Percentiles rank a stretch among this genome's conserved stretches.
These are phyloP conservation scores for Rutstroemia sp. DNA, from an alignment of 2,329 filamentous ascomycete genomes.

Conservation along the genomic window DNA sequence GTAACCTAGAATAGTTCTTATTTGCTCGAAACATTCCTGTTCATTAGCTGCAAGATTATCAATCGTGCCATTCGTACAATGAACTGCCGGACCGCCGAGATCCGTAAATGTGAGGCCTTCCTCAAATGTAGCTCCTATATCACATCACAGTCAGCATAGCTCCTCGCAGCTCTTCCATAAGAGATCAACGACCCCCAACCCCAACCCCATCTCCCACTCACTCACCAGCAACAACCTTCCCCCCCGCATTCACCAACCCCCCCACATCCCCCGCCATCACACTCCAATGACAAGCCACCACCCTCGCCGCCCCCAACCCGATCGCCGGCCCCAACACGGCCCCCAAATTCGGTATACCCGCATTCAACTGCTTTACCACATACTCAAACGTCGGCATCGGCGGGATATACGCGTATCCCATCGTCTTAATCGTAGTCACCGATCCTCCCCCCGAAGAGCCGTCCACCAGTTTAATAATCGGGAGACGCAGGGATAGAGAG, in stretches of 20 bases:
- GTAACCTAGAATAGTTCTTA: conserved; percentile 48
- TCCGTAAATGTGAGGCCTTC: conserved; percentile 52
- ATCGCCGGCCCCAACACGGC: conserved; percentile 57
- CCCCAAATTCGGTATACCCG: conserved; percentile 56
- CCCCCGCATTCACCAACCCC: conserved; percentile 55
- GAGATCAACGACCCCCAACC: too few relatives aligned
- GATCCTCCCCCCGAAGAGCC: conserved; percentile 55
- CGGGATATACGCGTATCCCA: conserved; percentile 53
- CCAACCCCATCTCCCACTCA: too few relatives aligned
- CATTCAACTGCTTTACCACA: conserved; percentile 50
- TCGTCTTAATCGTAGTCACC: conserved; percentile 49
- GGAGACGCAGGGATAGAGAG: conserved; percentile 47
- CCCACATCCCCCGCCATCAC: conserved; percentile 60
- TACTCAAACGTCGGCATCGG: conserved; percentile 45
- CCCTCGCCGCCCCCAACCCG: conserved; percentile 53
- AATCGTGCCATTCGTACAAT: conserved; percentile 59
- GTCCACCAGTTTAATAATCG: conserved; percentile 57
- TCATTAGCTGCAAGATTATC: conserved; percentile 56
- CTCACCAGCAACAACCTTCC: conserved; percentile 47
- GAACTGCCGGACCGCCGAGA: conserved; percentile 52
- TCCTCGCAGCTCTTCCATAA: too few relatives aligned
- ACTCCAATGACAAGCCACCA: conserved; percentile 55
- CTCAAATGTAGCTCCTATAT: conserved; percentile 49
- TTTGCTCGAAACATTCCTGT: conserved; percentile 52
- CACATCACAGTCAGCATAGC: neutral